These are phyloP conservation scores for Rhodomyrtus psidioides DNA, from an alignment of 441 rosid genomes.

Conservation along the genomic window DNA sequence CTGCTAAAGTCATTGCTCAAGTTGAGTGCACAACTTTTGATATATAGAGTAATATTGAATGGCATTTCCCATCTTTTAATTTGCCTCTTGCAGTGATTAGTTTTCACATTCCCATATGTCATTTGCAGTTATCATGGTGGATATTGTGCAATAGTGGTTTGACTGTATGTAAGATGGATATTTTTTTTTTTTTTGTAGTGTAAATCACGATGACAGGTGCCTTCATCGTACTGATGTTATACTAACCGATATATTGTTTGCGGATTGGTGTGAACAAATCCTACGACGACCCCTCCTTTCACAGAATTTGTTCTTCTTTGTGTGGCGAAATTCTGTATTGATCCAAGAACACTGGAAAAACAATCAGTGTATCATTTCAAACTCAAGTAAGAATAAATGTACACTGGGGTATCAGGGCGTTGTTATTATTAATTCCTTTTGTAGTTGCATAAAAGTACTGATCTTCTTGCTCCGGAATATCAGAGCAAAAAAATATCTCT, in stretches of 20 bases:
- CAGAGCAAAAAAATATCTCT: background rate
- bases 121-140: background rate
- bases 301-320: background rate
- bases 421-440: background rate
- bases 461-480: background rate
- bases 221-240: background rate
- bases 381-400: background rate
- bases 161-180: background rate
- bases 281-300: background rate
- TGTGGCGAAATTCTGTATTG: background rate
- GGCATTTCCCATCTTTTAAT: background rate
- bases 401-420: background rate
- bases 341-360: background rate
- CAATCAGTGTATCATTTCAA: background rate
- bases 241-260: background rate
- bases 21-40: conserved; percentile 34
- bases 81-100: background rate
- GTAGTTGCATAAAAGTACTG: background rate
- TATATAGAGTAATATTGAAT: background rate
- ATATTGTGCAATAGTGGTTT: background rate
- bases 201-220: background rate
- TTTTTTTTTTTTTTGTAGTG: background rate
- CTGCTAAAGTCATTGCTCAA: conserved; percentile 76
- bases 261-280: background rate
- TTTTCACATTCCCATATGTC: background rate